Evolutionary conservation across 331 rosid genomes (phyloP), one percentile per base, ranked within the genome.

Genomic region (Quercus phellos): DNA sequence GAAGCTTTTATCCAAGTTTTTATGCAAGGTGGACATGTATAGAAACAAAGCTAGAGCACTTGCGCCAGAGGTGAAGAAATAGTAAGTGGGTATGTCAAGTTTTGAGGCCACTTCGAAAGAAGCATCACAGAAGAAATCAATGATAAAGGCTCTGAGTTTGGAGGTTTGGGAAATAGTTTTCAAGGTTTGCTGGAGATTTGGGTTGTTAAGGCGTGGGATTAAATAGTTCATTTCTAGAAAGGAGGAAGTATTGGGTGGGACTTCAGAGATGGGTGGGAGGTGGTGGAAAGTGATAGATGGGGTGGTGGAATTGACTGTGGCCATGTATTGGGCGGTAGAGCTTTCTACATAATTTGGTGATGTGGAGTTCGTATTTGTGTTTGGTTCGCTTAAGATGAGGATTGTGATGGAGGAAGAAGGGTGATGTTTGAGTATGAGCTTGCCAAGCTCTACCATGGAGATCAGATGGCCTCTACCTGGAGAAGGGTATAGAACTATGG

Each of bases 201-300:
- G 77, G 21, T 46, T 75, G 82, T 46, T 66, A 60, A 18, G 81
- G 6, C 63, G 77, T 42, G 59, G 30, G 68, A 69, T 18, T 8
- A 24, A 24, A 24, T 24, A 24, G 26, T 24, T 24, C 26, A 24
- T 24, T 24, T 24, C 26, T 24, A 24, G 26, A 24, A 24, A 68
- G 56, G 58, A n/a, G 69, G 30, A 11, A 13, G 22, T 12, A 54
- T 16, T 30, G 76, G 77, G 43, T 2, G 30, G 22, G 11, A 21
- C 24, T 51, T 32, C 70, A 42, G 59, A 69, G 51, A 73, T 16
- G 1, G 68, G 51, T 5, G 83, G 78, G 35, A 86, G 79, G 12
- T 66, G 74, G 73, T 69, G 88, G 78, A 88, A 88, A 24, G 50
- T 72, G 72, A 88, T 63, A 63, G 88, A 80, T 16, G 79, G 81